These are phyloP conservation scores for Thielaviopsis euricoi DNA, from an alignment of 2,329 filamentous ascomycete genomes.

Conservation along the genomic window DNA sequence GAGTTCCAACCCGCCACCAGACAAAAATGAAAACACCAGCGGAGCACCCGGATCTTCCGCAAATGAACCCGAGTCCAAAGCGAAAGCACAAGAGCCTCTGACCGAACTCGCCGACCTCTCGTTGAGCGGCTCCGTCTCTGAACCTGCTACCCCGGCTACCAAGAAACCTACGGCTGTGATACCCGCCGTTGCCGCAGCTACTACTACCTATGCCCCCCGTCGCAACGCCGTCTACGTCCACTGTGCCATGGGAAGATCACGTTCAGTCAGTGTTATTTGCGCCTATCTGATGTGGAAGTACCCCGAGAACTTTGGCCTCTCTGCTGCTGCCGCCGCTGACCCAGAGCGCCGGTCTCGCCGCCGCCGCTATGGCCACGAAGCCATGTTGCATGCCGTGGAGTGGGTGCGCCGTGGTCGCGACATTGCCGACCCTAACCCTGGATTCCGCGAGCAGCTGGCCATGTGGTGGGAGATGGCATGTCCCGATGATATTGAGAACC, in stretches of 20 bases:
- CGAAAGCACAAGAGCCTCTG: not conserved
- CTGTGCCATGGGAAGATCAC: slow-evolving; percentile 92
- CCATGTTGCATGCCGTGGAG: slow-evolving; percentile 38
- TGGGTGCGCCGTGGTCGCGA: slow-evolving; percentile 54
- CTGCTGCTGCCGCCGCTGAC: slow-evolving; percentile 26
- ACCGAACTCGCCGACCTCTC: not conserved
- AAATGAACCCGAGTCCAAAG: not conserved
- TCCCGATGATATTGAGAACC: slow-evolving; percentile 45
- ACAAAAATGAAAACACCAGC: not conserved
- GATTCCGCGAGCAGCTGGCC: slow-evolving; percentile 78
- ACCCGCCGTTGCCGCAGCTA: not conserved
- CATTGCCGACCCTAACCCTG: slow-evolving; percentile 74
- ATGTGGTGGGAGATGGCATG: slow-evolving; percentile 81
- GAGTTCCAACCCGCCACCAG: slow-evolving; percentile 13
- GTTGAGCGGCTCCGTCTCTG: not conserved
- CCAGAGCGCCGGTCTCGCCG: slow-evolving; percentile 19
- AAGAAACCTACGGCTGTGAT: not conserved
- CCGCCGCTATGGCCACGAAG: slow-evolving; percentile 10
- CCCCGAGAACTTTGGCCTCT: slow-evolving; percentile 32
- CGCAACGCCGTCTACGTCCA: slow-evolving; percentile 34
- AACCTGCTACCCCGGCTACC: not conserved
- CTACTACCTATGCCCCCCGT: not conserved
- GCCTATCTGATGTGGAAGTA: slow-evolving; percentile 68
- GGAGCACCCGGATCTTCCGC: not conserved
- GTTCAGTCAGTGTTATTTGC: slow-evolving; percentile 68